A percentile compares a stretch with the other conserved stretches of the same genome.
Evolutionary conservation across 2,329 filamentous ascomycete genomes (phyloP).

Genomic region (Cladosporium sp.): DNA sequence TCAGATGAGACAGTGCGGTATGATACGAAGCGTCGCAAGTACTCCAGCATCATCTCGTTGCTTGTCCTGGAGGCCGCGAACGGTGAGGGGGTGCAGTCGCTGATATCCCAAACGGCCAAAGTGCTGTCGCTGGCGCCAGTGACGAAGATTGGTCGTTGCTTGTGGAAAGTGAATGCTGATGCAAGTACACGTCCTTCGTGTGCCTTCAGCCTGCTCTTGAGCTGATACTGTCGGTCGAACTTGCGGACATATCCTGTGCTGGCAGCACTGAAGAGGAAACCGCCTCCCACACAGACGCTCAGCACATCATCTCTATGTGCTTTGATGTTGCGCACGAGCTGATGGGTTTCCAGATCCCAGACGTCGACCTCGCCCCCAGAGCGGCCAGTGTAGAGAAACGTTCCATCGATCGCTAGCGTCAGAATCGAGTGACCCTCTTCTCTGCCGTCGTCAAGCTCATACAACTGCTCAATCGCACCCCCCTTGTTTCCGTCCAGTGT

Average conservation of each 20-base stretch:
- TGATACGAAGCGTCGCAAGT: conserved; percentile 78
- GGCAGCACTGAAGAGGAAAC: conserved; percentile 82
- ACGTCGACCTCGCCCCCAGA: conserved; percentile 85
- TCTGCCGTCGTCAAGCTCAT: conserved; percentile 57
- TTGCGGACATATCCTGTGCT: conserved; percentile 70
- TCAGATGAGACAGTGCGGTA: conserved; percentile 90
- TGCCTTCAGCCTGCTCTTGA: conserved; percentile 72
- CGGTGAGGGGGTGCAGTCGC: conserved; percentile 48
- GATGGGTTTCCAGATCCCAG: conserved; percentile 93
- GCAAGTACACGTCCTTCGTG: conserved; percentile 84
- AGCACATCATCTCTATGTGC: conserved; percentile 78
- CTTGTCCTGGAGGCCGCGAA: conserved; percentile 48
- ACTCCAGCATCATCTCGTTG: conserved; percentile 59
- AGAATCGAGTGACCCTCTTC: conserved; percentile 61
- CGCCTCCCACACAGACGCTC: conserved; percentile 79
- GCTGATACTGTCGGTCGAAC: conserved; percentile 79
- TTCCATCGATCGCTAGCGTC: conserved; percentile 80
- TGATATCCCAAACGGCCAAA: conserved; percentile 82
- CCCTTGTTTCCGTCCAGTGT: conserved; percentile 57
- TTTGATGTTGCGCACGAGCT: conserved; percentile 82
- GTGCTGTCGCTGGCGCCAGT: conserved; percentile 91
- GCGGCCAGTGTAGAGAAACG: conserved; percentile 88
- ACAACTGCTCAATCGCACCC: conserved; percentile 66
- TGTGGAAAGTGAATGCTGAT: conserved; percentile 68
- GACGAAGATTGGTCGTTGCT: conserved; percentile 76